Evolutionary conservation across 129 eudicot genomes (phyloP).

Genomic region (Rutidosis leptorrhynchoides): DNA sequence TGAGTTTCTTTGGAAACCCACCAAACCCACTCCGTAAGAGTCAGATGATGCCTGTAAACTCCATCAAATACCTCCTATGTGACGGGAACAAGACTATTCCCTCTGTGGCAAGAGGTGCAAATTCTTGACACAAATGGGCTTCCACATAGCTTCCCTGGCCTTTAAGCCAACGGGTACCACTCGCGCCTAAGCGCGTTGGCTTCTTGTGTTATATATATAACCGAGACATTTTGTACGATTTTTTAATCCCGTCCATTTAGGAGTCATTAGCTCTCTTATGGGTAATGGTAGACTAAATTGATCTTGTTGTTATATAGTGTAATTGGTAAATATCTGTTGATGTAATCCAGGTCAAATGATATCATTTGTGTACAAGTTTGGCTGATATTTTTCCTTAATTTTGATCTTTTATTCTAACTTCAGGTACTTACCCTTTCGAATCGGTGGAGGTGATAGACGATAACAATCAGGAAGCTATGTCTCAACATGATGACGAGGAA

Average conservation of each 20-base stretch:
- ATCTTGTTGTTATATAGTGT: background rate
- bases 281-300: background rate
- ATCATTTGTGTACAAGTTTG: too few relatives aligned
- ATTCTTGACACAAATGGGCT: too few relatives aligned
- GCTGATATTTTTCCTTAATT: too few relatives aligned
- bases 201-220: background rate
- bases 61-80: too few relatives aligned
- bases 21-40: too few relatives aligned
- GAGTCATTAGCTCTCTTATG: background rate
- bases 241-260: background rate
- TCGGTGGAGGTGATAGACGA: slow-evolving; percentile 35
- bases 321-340: background rate
- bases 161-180: too few relatives aligned
- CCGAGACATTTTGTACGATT: background rate
- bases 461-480: background rate
- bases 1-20: too few relatives aligned
- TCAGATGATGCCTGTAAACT: too few relatives aligned
- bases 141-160: too few relatives aligned
- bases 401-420: background rate
- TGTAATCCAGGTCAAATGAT: background rate
- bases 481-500: slow-evolving; percentile 28
- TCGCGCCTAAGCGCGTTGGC: too few relatives aligned
- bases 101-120: too few relatives aligned
- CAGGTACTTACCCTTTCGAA: slow-evolving; percentile 30
- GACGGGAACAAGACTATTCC: too few relatives aligned